phyloP scores from a whole-genome alignment of 169 alveolate species.

The Plasmodium coatneyi region DNA sequence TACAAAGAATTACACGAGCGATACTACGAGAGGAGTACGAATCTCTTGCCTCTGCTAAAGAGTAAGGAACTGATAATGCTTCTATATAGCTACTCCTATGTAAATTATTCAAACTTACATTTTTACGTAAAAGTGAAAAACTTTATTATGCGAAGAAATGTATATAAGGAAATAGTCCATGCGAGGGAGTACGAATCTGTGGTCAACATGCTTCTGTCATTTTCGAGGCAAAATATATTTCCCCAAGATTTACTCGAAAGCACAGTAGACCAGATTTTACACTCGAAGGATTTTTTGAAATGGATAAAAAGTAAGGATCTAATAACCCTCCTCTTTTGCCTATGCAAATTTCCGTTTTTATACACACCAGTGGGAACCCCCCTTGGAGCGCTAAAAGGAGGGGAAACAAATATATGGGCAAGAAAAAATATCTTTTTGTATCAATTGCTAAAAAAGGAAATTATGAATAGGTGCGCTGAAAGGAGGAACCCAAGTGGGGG shows the following conservation, averaged over 20 bases:
- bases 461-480: slow-evolving; percentile 25
- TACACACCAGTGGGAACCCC: neutral
- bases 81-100: slow-evolving; percentile 58
- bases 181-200: slow-evolving; percentile 38
- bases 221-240: slow-evolving; percentile 66
- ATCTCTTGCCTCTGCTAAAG: slow-evolving; percentile 30
- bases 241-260: slow-evolving; percentile 38
- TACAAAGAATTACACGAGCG: slow-evolving; percentile 33
- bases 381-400: neutral
- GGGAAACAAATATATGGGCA: neutral
- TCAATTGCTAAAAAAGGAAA: slow-evolving; percentile 54
- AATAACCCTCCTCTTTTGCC: slow-evolving; percentile 42
- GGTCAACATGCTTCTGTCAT: slow-evolving; percentile 50
- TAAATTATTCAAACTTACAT: slow-evolving; percentile 20
- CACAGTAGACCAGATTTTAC: slow-evolving; percentile 27
- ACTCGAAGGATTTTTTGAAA: slow-evolving; percentile 9
- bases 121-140: slow-evolving; percentile 63
- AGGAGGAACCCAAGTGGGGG: neutral
- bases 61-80: slow-evolving; percentile 40
- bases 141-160: slow-evolving; percentile 22
- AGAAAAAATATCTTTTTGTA: slow-evolving; percentile 63
- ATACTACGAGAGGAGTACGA: slow-evolving; percentile 26
- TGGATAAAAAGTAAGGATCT: slow-evolving; percentile 32
- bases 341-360: slow-evolving; percentile 60
- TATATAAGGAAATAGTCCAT: slow-evolving; percentile 16